Conservation (phyloP, 106 monocot species). For the Phalaenopsis aphrodite region DNA sequence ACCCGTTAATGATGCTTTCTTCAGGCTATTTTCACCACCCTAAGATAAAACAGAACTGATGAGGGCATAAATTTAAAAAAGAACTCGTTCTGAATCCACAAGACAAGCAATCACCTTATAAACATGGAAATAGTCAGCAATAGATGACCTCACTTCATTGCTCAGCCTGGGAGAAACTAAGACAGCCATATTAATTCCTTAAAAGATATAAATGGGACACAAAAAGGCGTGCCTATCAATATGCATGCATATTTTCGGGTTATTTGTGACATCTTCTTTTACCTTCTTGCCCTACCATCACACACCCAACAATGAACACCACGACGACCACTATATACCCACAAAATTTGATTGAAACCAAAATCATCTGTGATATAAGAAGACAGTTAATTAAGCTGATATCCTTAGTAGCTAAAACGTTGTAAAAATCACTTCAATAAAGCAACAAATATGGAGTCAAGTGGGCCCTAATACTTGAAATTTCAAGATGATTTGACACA, state of each 20-base stretch:
- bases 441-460: neutral
- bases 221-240: neutral
- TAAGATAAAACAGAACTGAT: constrained; percentile 10
- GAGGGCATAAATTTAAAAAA: neutral
- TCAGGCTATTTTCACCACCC: constrained; percentile 78
- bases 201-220: neutral
- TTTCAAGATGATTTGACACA: neutral
- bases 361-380: constrained; percentile 72
- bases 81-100: neutral
- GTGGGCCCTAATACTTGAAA: neutral
- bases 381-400: neutral
- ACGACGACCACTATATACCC: constrained; percentile 98
- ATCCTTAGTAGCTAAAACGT: neutral
- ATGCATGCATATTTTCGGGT: neutral
- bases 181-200: neutral
- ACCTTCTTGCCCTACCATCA: constrained; percentile 96
- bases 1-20: constrained; percentile 79
- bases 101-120: constrained; percentile 56
- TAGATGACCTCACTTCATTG: constrained; percentile 80
- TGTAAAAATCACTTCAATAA: neutral
- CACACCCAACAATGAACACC: constrained; percentile 99
- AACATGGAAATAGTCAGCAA: constrained; percentile 81
- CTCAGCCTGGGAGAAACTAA: constrained; percentile 43
- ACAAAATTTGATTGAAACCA: constrained; percentile 93
- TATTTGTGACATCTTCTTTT: neutral